phyloP scores from a whole-genome alignment of 345 rosid genomes.

The Stellera chamaejasme region DNA sequence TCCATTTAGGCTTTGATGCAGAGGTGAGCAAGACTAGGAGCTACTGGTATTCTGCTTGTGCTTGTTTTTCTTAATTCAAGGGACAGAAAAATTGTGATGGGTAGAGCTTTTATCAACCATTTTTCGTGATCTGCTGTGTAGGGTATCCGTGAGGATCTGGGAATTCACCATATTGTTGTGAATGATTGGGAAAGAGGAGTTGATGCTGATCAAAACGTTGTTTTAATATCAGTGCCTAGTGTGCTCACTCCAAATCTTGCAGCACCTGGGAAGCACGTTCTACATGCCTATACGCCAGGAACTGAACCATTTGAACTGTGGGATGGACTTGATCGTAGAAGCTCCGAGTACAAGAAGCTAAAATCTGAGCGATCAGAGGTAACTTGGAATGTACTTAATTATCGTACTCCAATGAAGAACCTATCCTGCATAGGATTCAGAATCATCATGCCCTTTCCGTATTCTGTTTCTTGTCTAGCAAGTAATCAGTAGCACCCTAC shows the following conservation, averaged over 20 bases:
- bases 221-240: constrained; percentile 76
- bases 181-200: constrained; percentile 88
- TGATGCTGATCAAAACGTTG: constrained; percentile 90
- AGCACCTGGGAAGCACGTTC: constrained; percentile 75
- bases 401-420: not conserved
- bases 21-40: constrained; percentile 28
- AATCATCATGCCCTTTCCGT: not conserved
- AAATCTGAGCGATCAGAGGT: constrained; percentile 90
- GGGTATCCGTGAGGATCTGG: constrained; percentile 66
- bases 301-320: constrained; percentile 76
- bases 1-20: constrained; percentile 87
- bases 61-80: constrained; percentile 3
- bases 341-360: constrained; percentile 64
- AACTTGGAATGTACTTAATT: not conserved
- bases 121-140: constrained; percentile 9
- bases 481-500: too few species aligned
- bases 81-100: not conserved
- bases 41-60: not conserved
- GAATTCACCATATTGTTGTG: constrained; percentile 90
- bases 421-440: not conserved
- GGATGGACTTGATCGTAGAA: constrained; percentile 77
- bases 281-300: constrained; percentile 85
- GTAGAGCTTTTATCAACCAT: too few species aligned
- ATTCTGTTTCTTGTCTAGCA: not conserved
- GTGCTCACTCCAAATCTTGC: constrained; percentile 76